A percentile compares a stretch with the other conserved stretches of the same genome.
Conservation (phyloP, 371 early-diverging fungal species). For the Thermomucor indicae-seudaticae region DNA sequence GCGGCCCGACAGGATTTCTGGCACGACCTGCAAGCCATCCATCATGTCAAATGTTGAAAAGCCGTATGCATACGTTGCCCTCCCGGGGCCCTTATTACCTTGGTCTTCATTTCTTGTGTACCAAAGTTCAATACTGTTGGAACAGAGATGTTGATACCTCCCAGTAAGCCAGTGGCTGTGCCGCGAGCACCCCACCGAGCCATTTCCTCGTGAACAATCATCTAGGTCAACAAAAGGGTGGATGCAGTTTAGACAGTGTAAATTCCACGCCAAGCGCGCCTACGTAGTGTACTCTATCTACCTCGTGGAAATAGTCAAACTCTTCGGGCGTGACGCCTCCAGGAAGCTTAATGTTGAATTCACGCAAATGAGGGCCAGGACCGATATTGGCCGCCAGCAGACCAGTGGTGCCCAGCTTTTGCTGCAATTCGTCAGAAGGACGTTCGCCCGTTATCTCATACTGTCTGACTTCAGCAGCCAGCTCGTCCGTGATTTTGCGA, state of each 20-base stretch:
- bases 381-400: constrained; percentile 30
- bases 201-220: constrained; percentile 24
- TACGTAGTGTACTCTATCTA: no score
- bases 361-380: constrained; percentile 33
- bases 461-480: constrained; percentile 36
- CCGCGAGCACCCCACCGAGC: constrained; percentile 54
- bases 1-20: constrained; percentile 63
- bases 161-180: constrained; percentile 42
- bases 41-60: background rate
- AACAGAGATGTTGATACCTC: constrained; percentile 48
- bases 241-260: no score
- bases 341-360: constrained; percentile 25
- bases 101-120: constrained; percentile 30
- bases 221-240: constrained; percentile 67
- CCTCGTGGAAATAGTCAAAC: constrained; percentile 65
- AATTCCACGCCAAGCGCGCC: no score
- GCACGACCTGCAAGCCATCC: constrained; percentile 49
- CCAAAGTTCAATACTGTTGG: constrained; percentile 61
- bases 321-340: constrained; percentile 50
- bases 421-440: constrained; percentile 42
- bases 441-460: constrained; percentile 38
- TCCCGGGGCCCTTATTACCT: constrained; percentile 44
- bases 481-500: constrained; percentile 49
- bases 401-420: constrained; percentile 37
- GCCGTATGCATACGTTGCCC: background rate